Percentiles rank a stretch among this genome's conserved stretches.
These are phyloP conservation scores for Diversispora epigaea DNA, from an alignment of 192 early-diverging fungal genomes.

Conservation along the genomic window DNA sequence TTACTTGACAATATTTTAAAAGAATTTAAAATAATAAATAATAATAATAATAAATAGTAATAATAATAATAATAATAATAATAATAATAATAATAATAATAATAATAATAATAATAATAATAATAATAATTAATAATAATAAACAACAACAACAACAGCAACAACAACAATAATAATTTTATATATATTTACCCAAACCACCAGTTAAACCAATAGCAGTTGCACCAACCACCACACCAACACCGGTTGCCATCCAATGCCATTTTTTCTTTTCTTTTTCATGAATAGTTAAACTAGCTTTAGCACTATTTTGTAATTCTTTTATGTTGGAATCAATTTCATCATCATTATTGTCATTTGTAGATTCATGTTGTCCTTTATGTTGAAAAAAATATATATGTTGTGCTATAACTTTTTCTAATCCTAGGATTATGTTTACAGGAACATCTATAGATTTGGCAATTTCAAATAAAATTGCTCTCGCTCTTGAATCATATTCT, in stretches of 20 bases:
- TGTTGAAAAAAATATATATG: conserved; percentile 53
- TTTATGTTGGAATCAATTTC: conserved; percentile 33
- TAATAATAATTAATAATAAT: too few species aligned
- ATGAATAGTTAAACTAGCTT: conserved; percentile 20
- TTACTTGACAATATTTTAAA: conserved; percentile 36
- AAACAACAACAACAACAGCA: too few species aligned
- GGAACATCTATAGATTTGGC: conserved; percentile 38
- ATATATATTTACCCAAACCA: conserved; percentile 36
- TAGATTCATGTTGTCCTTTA: conserved; percentile 36
- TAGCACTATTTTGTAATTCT: conserved; percentile 27
- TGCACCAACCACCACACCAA: conserved; percentile 53
- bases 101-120: too few species aligned
- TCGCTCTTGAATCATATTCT: conserved; percentile 54
- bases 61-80: too few species aligned
- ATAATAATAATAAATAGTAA: too few species aligned
- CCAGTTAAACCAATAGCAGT: conserved; percentile 55
- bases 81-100: too few species aligned
- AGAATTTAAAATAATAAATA: background rate
- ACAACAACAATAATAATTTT: background rate
- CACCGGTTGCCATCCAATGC: conserved; percentile 55
- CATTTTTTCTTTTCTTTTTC: conserved; percentile 50
- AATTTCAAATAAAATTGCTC: conserved; percentile 47
- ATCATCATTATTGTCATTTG: conserved; percentile 22
- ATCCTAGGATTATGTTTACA: conserved; percentile 28
- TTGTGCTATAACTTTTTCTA: conserved; percentile 53